Evolutionary conservation across 1,284 basidiomycete genomes (phyloP).

Genomic region (Cutaneotrichosporon sp.): DNA sequence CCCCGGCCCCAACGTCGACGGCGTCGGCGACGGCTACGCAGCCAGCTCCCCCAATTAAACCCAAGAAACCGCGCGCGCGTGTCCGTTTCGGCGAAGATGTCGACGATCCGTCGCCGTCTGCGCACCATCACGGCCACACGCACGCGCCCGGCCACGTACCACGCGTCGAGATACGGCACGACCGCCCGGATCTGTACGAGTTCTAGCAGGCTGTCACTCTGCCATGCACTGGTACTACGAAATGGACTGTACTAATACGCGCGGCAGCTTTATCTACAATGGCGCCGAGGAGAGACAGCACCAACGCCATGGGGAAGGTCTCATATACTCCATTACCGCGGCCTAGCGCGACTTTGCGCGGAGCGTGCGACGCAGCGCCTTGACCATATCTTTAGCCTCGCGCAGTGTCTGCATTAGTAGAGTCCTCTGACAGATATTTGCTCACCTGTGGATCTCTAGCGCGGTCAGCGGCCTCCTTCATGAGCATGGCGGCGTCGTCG

Average conservation of each 20-base stretch:
- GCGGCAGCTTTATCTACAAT: too few species aligned
- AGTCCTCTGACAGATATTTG: too few species aligned
- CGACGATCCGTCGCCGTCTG: neutral
- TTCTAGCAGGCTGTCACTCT: constrained; percentile 31
- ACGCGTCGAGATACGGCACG: constrained; percentile 37
- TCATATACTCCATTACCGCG: too few species aligned
- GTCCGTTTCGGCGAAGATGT: constrained; percentile 37
- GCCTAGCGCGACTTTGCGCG: too few species aligned
- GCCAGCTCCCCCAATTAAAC: too few species aligned
- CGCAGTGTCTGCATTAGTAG: neutral
- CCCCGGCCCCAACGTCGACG: constrained; percentile 2
- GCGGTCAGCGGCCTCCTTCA: neutral
- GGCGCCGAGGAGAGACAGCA: too few species aligned
- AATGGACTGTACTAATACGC: too few species aligned
- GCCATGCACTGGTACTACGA: too few species aligned
- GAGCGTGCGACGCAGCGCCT: too few species aligned
- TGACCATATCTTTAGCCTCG: neutral
- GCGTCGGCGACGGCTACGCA: too few species aligned
- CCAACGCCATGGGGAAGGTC: too few species aligned
- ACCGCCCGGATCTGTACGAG: constrained; percentile 50
- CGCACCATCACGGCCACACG: constrained; percentile 13
- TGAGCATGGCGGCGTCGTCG: neutral
- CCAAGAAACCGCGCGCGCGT: constrained; percentile 29
- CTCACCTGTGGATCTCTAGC: too few species aligned
- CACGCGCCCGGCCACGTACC: constrained; percentile 5